These are phyloP conservation scores for Trifolium subterraneum DNA, from an alignment of 306 rosid genomes.

Conservation along the genomic window DNA sequence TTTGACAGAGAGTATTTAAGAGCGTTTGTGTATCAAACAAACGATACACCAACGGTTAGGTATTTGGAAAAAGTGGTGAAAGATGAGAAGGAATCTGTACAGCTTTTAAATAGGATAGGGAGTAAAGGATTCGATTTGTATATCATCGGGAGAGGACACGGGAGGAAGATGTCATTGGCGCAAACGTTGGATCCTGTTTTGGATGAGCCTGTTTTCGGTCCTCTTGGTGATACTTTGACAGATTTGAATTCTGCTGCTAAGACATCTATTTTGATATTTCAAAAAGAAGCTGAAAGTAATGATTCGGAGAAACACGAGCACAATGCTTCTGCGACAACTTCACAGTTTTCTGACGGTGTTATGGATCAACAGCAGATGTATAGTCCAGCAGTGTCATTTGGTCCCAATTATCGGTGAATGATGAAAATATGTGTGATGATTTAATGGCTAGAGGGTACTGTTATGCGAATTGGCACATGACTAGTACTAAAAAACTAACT, in stretches of 20 bases:
- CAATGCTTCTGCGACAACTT: background rate
- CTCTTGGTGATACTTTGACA: constrained; percentile 51
- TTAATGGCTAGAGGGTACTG: background rate
- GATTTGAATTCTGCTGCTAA: constrained; percentile 52
- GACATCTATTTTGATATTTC: constrained; percentile 49
- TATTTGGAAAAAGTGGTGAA: constrained; percentile 45
- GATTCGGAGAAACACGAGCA: background rate
- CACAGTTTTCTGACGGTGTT: background rate
- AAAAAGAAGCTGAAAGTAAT: constrained; percentile 7
- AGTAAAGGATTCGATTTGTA: constrained; percentile 45
- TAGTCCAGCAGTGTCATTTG: background rate
- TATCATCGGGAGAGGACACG: constrained; percentile 51
- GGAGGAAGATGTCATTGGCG: constrained; percentile 53
- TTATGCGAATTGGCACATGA: background rate
- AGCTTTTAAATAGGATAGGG: constrained; percentile 43
- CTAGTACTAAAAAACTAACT: background rate
- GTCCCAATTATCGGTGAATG: background rate
- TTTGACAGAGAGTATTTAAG: constrained; percentile 29
- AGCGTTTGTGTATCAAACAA: constrained; percentile 5
- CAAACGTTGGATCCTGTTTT: constrained; percentile 48
- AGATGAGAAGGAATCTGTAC: constrained; percentile 50
- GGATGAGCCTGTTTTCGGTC: constrained; percentile 55
- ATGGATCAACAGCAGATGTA: background rate
- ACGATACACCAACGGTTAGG: constrained; percentile 16
- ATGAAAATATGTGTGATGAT: background rate